A percentile compares a stretch with the other conserved stretches of the same genome.
Evolutionary conservation across 23 red algal genomes (phyloP).

Genomic region (Chondrus crispus): DNA sequence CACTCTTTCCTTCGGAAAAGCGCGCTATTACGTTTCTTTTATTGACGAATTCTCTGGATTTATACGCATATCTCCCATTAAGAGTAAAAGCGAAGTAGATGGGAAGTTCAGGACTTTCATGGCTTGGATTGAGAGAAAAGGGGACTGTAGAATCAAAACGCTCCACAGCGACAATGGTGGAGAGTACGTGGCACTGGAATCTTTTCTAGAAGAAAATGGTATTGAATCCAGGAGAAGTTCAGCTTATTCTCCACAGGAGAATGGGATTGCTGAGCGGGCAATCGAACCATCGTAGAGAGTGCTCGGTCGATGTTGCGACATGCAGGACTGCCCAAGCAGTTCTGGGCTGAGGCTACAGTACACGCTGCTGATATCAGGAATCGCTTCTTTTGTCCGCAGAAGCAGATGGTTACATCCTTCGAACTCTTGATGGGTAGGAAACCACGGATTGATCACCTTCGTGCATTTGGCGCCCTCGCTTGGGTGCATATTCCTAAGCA

Average conservation of each 20-base stretch:
- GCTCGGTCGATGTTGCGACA: background rate
- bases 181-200: background rate
- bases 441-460: too few relatives aligned
- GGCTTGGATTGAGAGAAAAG: background rate
- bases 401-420: too few relatives aligned
- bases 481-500: background rate
- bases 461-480: background rate
- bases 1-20: background rate
- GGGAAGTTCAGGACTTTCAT: background rate
- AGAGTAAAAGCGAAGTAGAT: background rate
- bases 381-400: too few relatives aligned
- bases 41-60: background rate
- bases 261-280: background rate
- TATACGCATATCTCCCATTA: background rate
- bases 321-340: background rate
- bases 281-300: background rate
- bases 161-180: slow-evolving; percentile 11
- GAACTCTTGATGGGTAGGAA: too few relatives aligned
- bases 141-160: background rate
- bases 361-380: background rate
- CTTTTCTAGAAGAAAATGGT: background rate
- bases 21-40: background rate
- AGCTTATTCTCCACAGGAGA: background rate
- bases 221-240: background rate
- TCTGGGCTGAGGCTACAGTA: slow-evolving; percentile 13